Evolutionary conservation across 148 eudicot genomes (phyloP), one percentile per base, ranked within the genome.

Genomic region (Heliamphora exappendiculata): DNA sequence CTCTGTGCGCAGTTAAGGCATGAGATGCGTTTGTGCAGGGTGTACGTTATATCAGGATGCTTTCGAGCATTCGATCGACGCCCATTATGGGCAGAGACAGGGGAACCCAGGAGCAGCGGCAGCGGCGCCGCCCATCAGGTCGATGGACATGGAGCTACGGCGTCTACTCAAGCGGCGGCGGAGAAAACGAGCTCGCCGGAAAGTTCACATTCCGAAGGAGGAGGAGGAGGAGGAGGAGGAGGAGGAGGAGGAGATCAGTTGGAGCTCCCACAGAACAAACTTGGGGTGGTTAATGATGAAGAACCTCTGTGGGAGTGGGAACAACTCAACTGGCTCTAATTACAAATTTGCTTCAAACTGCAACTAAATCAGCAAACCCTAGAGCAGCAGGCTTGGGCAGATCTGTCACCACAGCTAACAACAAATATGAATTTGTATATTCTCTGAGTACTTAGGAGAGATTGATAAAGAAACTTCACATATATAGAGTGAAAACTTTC

Each of bases 51-150:
- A 58, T 85, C 91, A 9, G 90, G 94, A 51, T 82, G 83, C 57
- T 83, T 76, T 59, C 84, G 91, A 72, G 85, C 89, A 31, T 90
- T 90, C 19, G 94, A 90, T 70, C 84, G 94, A 57, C 86, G 94
- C 42, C 94, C 94, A 24, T 62, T 85, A 1, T 79, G 82, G 57
- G 49, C 65, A 55, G 42, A 68, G 10, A 16, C 31, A 1, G 11
- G 42, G 9, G 13, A 10, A 24, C 1, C 73, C 20, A 26, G 3
- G 17, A 24, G n/a, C n/a, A n/a, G n/a, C n/a, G n/a, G n/a, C n/a
- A n/a, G n/a, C n/a, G n/a, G n/a, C n/a, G n/a, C n/a, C n/a, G n/a
- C 0, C 19, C 66, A 51, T 16, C 58, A 55, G 26, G 7, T 24
- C 5, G 19, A 74, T 5, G 20, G 53, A 20, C 49, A 62, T 16